These are phyloP conservation scores for Fusarium vanettenii DNA, from an alignment of 2,329 filamentous ascomycete genomes.

Conservation along the genomic window DNA sequence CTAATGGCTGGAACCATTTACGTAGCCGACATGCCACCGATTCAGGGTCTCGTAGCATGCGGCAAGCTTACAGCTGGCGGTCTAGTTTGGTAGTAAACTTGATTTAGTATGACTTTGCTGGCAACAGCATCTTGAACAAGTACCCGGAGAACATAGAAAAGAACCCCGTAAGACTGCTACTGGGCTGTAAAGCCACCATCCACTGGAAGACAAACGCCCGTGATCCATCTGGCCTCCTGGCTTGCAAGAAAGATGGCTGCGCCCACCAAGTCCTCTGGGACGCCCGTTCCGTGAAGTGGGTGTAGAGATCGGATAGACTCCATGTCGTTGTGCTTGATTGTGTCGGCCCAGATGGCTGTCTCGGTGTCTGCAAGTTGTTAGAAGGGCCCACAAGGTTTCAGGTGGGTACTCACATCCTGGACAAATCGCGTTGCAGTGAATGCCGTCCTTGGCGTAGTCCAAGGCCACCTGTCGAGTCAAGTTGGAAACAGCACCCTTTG, in stretches of 20 bases:
- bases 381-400: neutral
- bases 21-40: neutral
- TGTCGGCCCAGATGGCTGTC: constrained; percentile 45
- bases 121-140: neutral
- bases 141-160: neutral
- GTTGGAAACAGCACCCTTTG: constrained; percentile 62
- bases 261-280: constrained; percentile 44
- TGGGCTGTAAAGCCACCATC: constrained; percentile 55
- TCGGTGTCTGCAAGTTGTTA: constrained; percentile 29
- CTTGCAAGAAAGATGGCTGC: constrained; percentile 54
- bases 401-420: constrained; percentile 54
- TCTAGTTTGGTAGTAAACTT: neutral
- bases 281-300: constrained; percentile 44
- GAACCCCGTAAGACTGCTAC: neutral
- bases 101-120: neutral
- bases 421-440: constrained; percentile 66
- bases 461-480: constrained; percentile 60
- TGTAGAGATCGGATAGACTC: constrained; percentile 33
- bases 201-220: constrained; percentile 51
- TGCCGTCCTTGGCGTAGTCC: constrained; percentile 60
- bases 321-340: constrained; percentile 19
- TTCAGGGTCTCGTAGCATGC: neutral
- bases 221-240: constrained; percentile 55
- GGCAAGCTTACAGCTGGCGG: neutral
- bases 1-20: neutral